A percentile compares a stretch with the other conserved stretches of the same genome.
Evolutionary conservation across 2,329 filamentous ascomycete genomes (phyloP).

Genomic region (Phoma sp.): DNA sequence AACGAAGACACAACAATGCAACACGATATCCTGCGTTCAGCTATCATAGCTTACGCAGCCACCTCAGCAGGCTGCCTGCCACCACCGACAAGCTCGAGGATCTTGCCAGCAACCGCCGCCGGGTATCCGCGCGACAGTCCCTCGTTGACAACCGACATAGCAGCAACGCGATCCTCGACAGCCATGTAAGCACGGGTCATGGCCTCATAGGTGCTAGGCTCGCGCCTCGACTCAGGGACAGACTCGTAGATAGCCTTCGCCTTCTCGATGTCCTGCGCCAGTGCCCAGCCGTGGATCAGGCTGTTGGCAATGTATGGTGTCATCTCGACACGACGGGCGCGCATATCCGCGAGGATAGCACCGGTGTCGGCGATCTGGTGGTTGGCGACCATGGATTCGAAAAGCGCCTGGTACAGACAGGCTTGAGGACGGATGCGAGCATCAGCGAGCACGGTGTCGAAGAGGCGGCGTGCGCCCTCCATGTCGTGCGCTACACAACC

Average conservation of each 20-base stretch:
- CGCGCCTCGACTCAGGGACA: conserved; percentile 79
- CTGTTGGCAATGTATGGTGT: conserved; percentile 99
- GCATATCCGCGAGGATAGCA: conserved; percentile 78
- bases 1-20: conserved; percentile 16
- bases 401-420: conserved; percentile 94
- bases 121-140: conserved; percentile 92
- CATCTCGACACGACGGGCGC: conserved; percentile 75
- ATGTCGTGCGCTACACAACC: conserved; percentile 95
- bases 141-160: conserved; percentile 82
- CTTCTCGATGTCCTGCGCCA: conserved; percentile 79
- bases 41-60: conserved; percentile 17
- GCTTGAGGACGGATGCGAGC: conserved; percentile 74
- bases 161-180: conserved; percentile 78
- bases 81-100: conserved; percentile 78
- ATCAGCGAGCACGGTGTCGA: conserved; percentile 79
- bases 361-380: conserved; percentile 78
- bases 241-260: conserved; percentile 79
- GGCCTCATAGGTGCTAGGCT: conserved; percentile 97
- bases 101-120: conserved; percentile 89
- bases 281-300: conserved; percentile 94
- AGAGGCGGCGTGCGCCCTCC: conserved; percentile 79
- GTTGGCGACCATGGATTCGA: conserved; percentile 96
- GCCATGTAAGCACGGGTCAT: conserved; percentile 95
- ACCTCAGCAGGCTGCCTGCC: conserved; percentile 38
- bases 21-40: neutral